Percentiles rank a stretch among this genome's conserved stretches.
phyloP scores from a whole-genome alignment of 371 early-diverging fungal species.

The Mucor velutinosus region DNA sequence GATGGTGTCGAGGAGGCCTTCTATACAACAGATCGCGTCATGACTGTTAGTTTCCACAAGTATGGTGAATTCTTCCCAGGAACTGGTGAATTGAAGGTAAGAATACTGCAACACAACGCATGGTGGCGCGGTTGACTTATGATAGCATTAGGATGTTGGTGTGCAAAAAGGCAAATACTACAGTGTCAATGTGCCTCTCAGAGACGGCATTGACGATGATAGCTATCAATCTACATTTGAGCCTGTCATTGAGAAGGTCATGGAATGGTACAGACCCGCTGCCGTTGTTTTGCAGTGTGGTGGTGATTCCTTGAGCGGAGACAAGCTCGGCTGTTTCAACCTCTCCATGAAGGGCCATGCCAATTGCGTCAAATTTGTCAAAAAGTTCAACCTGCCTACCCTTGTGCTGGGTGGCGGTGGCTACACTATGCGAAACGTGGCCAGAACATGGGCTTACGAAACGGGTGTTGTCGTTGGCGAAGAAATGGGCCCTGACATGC shows the following conservation, averaged over 20 bases:
- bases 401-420: constrained; percentile 98
- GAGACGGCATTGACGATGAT: constrained; percentile 95
- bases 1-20: constrained; percentile 99
- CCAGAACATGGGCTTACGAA: constrained; percentile 96
- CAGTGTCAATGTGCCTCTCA: constrained; percentile 90
- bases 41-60: constrained; percentile 97
- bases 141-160: constrained; percentile 72
- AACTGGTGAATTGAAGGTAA: constrained; percentile 84
- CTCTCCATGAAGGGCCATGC: constrained; percentile 91
- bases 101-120: constrained; percentile 60
- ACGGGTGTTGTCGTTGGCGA: constrained; percentile 84
- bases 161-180: constrained; percentile 55
- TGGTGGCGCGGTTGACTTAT: constrained; percentile 21
- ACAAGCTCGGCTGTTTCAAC: constrained; percentile 99
- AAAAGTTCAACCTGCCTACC: constrained; percentile 85
- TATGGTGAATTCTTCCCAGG: constrained; percentile 98
- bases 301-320: constrained; percentile 99
- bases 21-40: constrained; percentile 95
- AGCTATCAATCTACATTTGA: constrained; percentile 90
- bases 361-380: constrained; percentile 86
- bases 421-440: constrained; percentile 96
- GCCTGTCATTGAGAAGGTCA: constrained; percentile 91
- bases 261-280: constrained; percentile 95
- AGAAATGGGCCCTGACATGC: constrained; percentile 60
- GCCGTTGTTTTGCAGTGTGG: constrained; percentile 99